A percentile compares a stretch with the other conserved stretches of the same genome.
Evolutionary conservation across 169 alveolate species (phyloP).

Genomic region (Sarcocystis neurona): DNA sequence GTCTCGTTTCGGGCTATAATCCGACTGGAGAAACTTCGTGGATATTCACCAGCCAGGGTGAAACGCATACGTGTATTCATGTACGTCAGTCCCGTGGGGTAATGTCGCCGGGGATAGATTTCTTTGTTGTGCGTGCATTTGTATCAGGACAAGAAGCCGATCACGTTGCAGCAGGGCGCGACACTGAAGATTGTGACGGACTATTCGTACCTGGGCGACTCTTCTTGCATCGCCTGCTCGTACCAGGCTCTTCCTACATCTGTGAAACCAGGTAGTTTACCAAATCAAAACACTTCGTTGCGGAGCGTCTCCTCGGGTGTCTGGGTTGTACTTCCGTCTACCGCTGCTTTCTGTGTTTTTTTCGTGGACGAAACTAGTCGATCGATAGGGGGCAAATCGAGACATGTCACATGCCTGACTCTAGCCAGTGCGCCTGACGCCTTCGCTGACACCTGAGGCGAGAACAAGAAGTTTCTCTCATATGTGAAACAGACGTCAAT

Average conservation of each 20-base stretch:
- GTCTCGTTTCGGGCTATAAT: too few species aligned
- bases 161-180: slow-evolving; percentile 89
- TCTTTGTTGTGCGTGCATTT: neutral
- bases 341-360: neutral
- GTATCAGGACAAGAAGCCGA: slow-evolving; percentile 77
- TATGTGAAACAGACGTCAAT: too few species aligned
- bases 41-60: neutral
- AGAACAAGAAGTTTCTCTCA: too few species aligned
- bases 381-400: too few species aligned
- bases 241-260: slow-evolving; percentile 91
- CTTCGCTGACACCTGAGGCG: too few species aligned
- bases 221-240: slow-evolving; percentile 90
- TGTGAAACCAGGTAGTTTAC: slow-evolving; percentile 88
- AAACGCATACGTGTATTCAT: neutral
- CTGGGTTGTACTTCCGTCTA: neutral
- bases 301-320: neutral
- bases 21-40: neutral
- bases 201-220: slow-evolving; percentile 91
- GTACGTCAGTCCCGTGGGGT: neutral
- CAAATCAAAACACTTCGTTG: neutral
- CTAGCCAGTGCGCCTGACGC: too few species aligned
- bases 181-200: slow-evolving; percentile 93
- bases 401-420: too few species aligned
- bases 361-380: too few species aligned
- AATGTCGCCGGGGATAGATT: neutral